Evolutionary conservation across 768 basidiomycete species (phyloP).

Genomic region (Cyathus striatus): DNA sequence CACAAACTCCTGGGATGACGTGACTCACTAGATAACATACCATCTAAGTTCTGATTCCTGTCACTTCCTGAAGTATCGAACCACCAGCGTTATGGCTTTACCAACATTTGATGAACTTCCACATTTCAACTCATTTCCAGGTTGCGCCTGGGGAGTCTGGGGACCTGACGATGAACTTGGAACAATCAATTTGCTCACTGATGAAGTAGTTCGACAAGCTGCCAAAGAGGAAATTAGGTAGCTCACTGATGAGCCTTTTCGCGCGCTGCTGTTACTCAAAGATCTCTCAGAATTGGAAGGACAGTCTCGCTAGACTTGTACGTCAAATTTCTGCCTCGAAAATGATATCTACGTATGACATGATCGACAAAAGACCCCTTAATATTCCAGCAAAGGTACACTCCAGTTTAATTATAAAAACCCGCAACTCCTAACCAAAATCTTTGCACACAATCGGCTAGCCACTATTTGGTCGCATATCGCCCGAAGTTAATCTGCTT

Average conservation of each 20-base stretch:
- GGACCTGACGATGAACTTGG: conserved; percentile 62
- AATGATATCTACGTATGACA: neutral
- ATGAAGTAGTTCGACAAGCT: conserved; percentile 53
- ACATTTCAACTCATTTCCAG: conserved; percentile 46
- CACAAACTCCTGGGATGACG: no score
- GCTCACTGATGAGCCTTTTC: conserved; percentile 3
- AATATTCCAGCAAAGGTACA: conserved; percentile 60
- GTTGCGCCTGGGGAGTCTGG: conserved; percentile 71
- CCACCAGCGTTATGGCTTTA: conserved; percentile 8
- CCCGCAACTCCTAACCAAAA: neutral
- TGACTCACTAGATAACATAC: no score
- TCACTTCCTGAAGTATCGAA: no score
- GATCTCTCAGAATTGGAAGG: conserved; percentile 39
- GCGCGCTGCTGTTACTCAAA: no score
- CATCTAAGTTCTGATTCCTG: no score
- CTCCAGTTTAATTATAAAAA: neutral
- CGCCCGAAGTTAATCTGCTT: conserved; percentile 45
- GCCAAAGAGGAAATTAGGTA: conserved; percentile 54
- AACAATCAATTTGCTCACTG: conserved; percentile 61
- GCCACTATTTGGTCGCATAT: conserved; percentile 53
- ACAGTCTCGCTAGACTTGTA: conserved; percentile 61
- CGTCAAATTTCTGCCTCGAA: conserved; percentile 9
- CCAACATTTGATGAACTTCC: conserved; percentile 33
- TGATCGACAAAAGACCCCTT: conserved; percentile 48
- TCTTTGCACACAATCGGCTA: no score